These are phyloP conservation scores for Leccinellum luteum DNA, from an alignment of 768 basidiomycete species.

Conservation along the genomic window DNA sequence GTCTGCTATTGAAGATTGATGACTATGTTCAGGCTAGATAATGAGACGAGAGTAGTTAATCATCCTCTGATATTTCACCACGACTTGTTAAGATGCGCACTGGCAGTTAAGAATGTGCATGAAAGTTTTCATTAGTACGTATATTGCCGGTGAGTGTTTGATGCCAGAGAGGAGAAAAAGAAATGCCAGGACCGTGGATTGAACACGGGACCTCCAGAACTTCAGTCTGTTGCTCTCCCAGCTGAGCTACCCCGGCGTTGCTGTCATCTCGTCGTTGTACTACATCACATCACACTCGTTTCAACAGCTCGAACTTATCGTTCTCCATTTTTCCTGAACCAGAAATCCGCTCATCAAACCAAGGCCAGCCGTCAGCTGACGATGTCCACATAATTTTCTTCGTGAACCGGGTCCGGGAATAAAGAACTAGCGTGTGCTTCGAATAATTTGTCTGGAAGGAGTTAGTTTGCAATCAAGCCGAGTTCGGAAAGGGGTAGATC, in stretches of 20 bases:
- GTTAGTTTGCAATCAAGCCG: no score
- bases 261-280: accelerated
- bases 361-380: no score
- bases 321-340: no score
- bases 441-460: no score
- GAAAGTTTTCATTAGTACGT: not conserved
- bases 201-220: constrained; percentile 79
- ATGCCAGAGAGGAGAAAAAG: constrained; percentile 14
- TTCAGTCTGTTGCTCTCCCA: constrained; percentile 78
- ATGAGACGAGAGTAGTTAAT: not conserved
- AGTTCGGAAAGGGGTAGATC: no score
- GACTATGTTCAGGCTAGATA: constrained; percentile 84
- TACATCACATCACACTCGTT: not conserved
- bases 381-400: no score
- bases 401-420: no score
- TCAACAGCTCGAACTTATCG: no score
- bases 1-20: constrained; percentile 92
- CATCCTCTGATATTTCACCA: not conserved
- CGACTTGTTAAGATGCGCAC: not conserved
- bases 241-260: constrained; percentile 64
- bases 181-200: constrained; percentile 72
- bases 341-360: no score
- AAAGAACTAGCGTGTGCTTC: no score
- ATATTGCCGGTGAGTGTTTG: not conserved
- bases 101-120: not conserved